Conservation (phyloP, 768 basidiomycete genomes). For the Serendipita sp. region DNA sequence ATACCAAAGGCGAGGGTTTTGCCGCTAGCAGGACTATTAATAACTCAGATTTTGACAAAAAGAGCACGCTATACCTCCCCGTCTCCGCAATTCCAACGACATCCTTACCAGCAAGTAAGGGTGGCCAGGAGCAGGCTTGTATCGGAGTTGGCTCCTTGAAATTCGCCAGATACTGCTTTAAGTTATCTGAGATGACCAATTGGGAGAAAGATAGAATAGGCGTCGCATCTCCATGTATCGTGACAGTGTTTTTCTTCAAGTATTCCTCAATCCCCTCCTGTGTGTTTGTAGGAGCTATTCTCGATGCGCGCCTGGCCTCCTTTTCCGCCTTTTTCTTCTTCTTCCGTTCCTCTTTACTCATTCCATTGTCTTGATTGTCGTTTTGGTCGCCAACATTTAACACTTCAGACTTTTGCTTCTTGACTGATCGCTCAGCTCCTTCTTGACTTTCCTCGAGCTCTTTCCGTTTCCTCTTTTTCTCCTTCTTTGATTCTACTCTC, state of each 20-base stretch:
- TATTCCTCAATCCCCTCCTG: conserved; percentile 32
- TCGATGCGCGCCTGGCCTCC: background rate
- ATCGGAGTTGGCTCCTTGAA: conserved; percentile 90
- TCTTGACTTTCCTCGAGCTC: conserved; percentile 10
- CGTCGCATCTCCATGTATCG: conserved; percentile 39
- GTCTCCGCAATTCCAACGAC: conserved; percentile 96
- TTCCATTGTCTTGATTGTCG: conserved; percentile 11
- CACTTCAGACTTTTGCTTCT: background rate
- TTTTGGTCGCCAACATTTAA: conserved; percentile 6
- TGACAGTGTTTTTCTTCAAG: conserved; percentile 56
- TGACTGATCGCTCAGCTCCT: background rate
- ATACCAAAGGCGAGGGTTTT: conserved; percentile 95
- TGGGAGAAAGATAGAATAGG: conserved; percentile 66
- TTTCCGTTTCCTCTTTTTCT: conserved; percentile 12
- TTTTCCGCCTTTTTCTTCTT: conserved; percentile 18
- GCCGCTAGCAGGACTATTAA: conserved; percentile 35
- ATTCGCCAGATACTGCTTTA: conserved; percentile 44
- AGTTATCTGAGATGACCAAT: conserved; percentile 45
- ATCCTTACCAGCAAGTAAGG: conserved; percentile 63
- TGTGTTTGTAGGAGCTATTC: background rate
- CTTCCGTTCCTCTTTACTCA: conserved; percentile 5
- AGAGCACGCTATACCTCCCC: conserved; percentile 41
- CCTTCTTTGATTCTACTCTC: conserved; percentile 8
- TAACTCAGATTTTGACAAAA: background rate
- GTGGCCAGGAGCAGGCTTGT: conserved; percentile 90